Evolutionary conservation across 2,329 filamentous ascomycete species (phyloP).

Genomic region (Botrytis fragariae): DNA sequence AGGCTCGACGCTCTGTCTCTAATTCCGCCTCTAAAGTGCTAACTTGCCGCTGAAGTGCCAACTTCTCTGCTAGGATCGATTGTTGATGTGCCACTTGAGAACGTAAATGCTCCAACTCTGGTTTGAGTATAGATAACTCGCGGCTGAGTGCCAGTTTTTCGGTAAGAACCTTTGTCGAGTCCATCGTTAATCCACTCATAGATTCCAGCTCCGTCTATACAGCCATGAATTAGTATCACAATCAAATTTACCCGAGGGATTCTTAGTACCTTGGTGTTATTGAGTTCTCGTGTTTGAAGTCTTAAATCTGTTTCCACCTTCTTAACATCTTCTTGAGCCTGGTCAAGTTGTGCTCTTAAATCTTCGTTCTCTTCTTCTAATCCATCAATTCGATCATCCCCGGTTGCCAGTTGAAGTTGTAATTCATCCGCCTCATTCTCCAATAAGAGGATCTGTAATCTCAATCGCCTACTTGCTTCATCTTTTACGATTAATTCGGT

Average conservation of each 20-base stretch:
- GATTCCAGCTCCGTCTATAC: conserved; percentile 67
- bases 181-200: conserved; percentile 63
- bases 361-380: conserved; percentile 51
- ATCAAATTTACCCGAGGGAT: background rate
- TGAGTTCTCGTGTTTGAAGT: conserved; percentile 52
- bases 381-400: conserved; percentile 58
- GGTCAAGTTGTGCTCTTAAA: conserved; percentile 47
- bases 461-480: conserved; percentile 69
- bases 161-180: conserved; percentile 66
- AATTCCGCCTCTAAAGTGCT: conserved; percentile 76
- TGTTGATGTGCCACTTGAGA: conserved; percentile 61
- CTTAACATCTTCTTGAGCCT: conserved; percentile 42
- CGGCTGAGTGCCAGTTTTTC: conserved; percentile 62
- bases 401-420: conserved; percentile 58
- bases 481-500: conserved; percentile 69
- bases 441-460: conserved; percentile 67
- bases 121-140: conserved; percentile 56
- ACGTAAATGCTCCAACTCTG: conserved; percentile 61
- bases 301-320: conserved; percentile 44
- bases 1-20: conserved; percentile 74
- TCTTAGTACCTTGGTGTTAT: conserved; percentile 51
- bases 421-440: conserved; percentile 71
- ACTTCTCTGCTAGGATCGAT: conserved; percentile 71
- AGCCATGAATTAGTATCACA: conserved; percentile 7
- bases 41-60: conserved; percentile 74